Evolutionary conservation across 352 stramenopile species (phyloP), one percentile per base, ranked within the genome.

Genomic region (Globisporangium camurandrum): DNA sequence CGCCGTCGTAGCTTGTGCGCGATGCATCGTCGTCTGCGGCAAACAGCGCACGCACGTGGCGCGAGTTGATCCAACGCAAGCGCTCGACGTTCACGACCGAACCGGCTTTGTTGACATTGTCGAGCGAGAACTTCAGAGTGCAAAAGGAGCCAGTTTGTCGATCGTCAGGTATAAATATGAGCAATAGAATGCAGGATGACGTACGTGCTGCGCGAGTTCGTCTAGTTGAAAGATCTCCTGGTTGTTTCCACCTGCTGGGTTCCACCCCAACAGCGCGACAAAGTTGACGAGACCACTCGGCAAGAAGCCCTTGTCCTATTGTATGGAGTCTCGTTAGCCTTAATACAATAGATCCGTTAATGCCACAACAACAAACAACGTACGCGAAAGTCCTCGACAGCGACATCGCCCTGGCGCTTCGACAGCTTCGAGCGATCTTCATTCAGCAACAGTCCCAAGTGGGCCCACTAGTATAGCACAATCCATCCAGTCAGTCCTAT

Each of bases 341-440:
- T n/a, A n/a, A n/a, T n/a, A n/a, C n/a, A 39, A 17, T 17, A 6
- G n/a, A 4, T 37, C 31, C 3, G 8, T 14, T 37, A 16, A n/a
- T 22, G 11, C 9, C 39, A 30, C 39, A 44, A 7, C 11, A 1
- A n/a, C 26, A 46, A 23, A 28, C 31, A 22, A 72, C 75, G 34
- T 54, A 93, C 83, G n/a, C 86, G 76, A 54, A 98, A 99, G 67
- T 99, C 95, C 58, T 97, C 91, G 43, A 98, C 97, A 0, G 88
- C 95, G 19, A 97, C 97, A 37, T 97, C 96, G 40, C 96, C 96
- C 63, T 99, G 96, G 54, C 96, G 79, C 75, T 99, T 99, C 9
- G 86, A 97, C n/a, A 99, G 69, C 64, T 99, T 99, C 40, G 96
- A 96, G 24, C 96, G 88, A 49, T 99, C 95, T 71, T 98, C 88